phyloP scores from a whole-genome alignment of 192 early-diverging fungal genomes.

The Kappamyces sp. region DNA sequence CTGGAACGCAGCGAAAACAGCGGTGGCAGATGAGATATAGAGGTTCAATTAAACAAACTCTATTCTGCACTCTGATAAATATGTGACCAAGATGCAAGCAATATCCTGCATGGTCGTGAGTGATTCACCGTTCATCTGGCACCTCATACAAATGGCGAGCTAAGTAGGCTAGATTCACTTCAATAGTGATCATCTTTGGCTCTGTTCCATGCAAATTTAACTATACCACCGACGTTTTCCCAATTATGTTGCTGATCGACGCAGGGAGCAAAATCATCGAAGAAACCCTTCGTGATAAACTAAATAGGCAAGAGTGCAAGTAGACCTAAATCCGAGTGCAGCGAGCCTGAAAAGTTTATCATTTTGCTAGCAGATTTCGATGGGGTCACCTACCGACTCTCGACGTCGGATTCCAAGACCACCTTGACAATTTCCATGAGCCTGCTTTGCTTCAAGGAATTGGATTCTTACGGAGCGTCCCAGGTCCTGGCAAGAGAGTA shows the following conservation, averaged over 20 bases:
- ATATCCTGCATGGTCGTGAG: neutral
- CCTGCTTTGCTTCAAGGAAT: slow-evolving; percentile 80
- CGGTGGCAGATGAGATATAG: slow-evolving; percentile 23
- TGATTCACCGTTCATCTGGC: neutral
- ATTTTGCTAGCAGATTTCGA: slow-evolving; percentile 95
- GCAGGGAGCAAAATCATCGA: slow-evolving; percentile 17
- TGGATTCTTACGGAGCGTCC: slow-evolving; percentile 73
- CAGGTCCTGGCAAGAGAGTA: slow-evolving; percentile 82
- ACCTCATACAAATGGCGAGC: no score
- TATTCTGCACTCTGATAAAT: neutral
- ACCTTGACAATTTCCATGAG: slow-evolving; percentile 64
- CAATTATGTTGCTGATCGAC: slow-evolving; percentile 12
- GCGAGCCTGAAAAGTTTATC: slow-evolving; percentile 61
- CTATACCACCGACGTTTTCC: neutral
- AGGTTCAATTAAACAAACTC: neutral
- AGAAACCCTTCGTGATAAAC: slow-evolving; percentile 10
- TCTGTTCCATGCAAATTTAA: neutral
- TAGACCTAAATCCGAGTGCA: neutral
- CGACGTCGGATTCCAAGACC: slow-evolving; percentile 56
- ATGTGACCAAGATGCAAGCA: neutral
- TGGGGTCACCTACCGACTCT: slow-evolving; percentile 83
- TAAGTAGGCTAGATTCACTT: no score
- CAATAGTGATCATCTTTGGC: no score
- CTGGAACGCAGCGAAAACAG: slow-evolving; percentile 78
- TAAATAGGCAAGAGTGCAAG: neutral